phyloP scores from a whole-genome alignment of 2,329 filamentous ascomycete species.

The Raffaelea deltoideospora region DNA sequence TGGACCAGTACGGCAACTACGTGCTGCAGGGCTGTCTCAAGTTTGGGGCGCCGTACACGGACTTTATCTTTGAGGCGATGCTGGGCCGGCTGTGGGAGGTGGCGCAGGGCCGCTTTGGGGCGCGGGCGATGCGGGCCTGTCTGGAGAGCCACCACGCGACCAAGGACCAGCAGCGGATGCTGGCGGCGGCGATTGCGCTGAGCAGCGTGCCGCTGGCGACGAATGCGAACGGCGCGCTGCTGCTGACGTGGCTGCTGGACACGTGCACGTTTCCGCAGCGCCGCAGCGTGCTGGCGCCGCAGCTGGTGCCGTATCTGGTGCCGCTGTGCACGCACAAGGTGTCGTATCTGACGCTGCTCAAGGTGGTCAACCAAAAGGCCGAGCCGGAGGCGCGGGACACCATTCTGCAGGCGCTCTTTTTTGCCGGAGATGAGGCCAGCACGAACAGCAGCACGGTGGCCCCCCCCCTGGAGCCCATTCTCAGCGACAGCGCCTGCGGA shows the following conservation, averaged over 20 bases:
- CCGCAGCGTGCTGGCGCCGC: constrained; percentile 79
- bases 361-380: constrained; percentile 95
- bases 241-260: constrained; percentile 95
- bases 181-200: constrained; percentile 87
- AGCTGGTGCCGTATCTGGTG: constrained; percentile 82
- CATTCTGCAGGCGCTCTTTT: constrained; percentile 83
- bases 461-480: constrained; percentile 82
- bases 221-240: constrained; percentile 84
- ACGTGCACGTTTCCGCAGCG: constrained; percentile 92
- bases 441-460: too few species aligned
- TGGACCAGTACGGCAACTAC: constrained; percentile 98
- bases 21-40: constrained; percentile 93
- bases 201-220: constrained; percentile 94
- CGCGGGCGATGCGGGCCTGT: constrained; percentile 90
- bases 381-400: constrained; percentile 84
- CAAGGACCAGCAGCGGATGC: constrained; percentile 88
- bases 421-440: constrained; percentile 70
- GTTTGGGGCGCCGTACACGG: constrained; percentile 75
- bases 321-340: constrained; percentile 98
- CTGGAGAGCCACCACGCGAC: constrained; percentile 90
- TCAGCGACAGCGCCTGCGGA: constrained; percentile 81
- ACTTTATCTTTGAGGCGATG: constrained; percentile 98
- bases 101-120: constrained; percentile 82
- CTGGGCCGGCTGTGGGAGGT: constrained; percentile 87
- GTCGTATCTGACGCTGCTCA: constrained; percentile 88